These are phyloP conservation scores for Aspergillus thermomutatus DNA, from an alignment of 2,329 filamentous ascomycete genomes.

Conservation along the genomic window DNA sequence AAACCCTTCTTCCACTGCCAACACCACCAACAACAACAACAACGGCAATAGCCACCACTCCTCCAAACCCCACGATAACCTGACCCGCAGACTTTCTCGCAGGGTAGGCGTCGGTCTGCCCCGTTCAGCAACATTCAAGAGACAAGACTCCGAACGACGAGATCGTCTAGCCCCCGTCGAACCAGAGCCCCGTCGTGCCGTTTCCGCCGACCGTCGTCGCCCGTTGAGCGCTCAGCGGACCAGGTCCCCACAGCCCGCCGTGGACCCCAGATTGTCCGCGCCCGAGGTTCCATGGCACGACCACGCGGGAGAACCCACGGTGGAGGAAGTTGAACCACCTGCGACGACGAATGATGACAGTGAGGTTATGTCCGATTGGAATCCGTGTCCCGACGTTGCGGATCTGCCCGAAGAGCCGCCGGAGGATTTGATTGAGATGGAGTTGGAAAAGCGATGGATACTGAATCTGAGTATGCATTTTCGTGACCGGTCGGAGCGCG, in stretches of 20 bases:
- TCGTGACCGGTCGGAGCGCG: conserved; percentile 82
- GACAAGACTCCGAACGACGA: conserved; percentile 77
- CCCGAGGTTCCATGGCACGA: conserved; percentile 41
- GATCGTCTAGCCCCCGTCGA: conserved; percentile 67
- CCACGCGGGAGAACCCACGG: conserved; percentile 28
- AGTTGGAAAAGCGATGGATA: conserved; percentile 88
- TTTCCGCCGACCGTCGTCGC: conserved; percentile 54
- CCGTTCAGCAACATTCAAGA: conserved; percentile 72
- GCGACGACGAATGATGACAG: conserved; percentile 27
- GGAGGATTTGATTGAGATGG: conserved; percentile 60
- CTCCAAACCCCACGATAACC: conserved; percentile 26
- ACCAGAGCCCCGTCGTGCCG: conserved; percentile 62
- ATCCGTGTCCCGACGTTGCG: conserved; percentile 23
- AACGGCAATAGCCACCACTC: conserved; percentile 12
- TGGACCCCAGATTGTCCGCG: conserved; percentile 37
- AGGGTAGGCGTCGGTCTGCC: conserved; percentile 74
- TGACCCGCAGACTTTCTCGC: conserved; percentile 36
- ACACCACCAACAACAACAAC: conserved; percentile 7
- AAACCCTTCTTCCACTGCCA: conserved; percentile 12
- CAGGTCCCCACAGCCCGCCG: conserved; percentile 39
- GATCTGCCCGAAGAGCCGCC: conserved; percentile 23
- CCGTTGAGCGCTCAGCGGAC: conserved; percentile 44
- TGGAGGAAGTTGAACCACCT: conserved; percentile 22
- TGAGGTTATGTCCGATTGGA: conserved; percentile 26
- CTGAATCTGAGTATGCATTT: conserved; percentile 98